Base-by-base conservation (phyloP, 768 basidiomycete species). In the Lactarius tabidus region DNA sequence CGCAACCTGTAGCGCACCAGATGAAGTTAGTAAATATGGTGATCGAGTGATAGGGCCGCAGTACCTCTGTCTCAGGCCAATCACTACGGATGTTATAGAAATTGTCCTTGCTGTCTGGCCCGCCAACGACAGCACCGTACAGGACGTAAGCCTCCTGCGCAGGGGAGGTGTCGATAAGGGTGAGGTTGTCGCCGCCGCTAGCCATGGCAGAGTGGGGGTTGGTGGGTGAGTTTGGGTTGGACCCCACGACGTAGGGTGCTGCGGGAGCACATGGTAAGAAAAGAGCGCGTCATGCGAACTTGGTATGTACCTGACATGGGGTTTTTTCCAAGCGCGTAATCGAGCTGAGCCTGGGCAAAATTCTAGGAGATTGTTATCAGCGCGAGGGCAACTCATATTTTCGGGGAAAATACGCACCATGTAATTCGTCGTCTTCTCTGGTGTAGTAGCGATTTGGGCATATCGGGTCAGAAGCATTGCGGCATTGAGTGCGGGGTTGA, bases 161-260 rank as follows among this genome's bases (percentile, higher is more conserved):
- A 2, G 94, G 95, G 54, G 81, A 81, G 2, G 85, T 89, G 73
- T 95, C 83, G 62, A 95, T 88, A 35, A 83, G 74, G 43, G 71
- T 76, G 68, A 90, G 83, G 70, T 93, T 83, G 62, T 82, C 80
- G 1, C 92, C 93, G 35, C 95, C 95, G 64, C 89, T 89, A 2
- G 95, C 90, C 77, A 90, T 82, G 2, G 93, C 95, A 6, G 90
- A 92, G 72, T 96, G 94, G 1, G 95, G 95, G 74, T 96, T 97
- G 55, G 81, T 76, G 0, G 94, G 94, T 15, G 95, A 90, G 73
- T 96, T 95, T 1, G 94, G 92, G 75, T 96, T 93, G 56, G 81
- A 78, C 43, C 95, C 95, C 28, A 97, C 93, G 57, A 97, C 76
- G 74, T 97, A 98, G 1, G 90, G 88, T 12, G 84, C 89, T 87